Conservation (phyloP, 78 protist genomes). For the Pigoraptor vietnamica region DNA sequence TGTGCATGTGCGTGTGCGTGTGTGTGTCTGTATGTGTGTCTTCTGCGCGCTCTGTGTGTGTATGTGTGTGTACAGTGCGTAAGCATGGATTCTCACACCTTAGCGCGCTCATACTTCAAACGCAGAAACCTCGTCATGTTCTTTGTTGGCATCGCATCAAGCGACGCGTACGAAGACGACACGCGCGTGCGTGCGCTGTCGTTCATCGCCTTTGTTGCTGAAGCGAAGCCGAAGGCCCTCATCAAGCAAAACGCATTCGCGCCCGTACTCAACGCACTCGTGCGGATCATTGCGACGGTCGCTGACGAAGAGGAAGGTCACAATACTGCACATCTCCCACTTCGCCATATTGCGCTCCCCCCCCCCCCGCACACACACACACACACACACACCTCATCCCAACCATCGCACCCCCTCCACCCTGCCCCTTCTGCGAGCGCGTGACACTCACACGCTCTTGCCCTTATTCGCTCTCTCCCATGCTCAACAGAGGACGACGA, state of each 20-base stretch:
- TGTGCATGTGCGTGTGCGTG: not conserved
- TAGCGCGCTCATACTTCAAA: no score
- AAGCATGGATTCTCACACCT: not conserved
- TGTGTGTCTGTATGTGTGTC: not conserved
- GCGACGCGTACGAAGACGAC: not conserved
- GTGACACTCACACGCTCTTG: no score
- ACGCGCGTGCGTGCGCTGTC: not conserved
- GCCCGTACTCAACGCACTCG: not conserved
- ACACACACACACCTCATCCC: no score
- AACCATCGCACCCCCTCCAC: no score
- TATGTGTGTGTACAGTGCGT: not conserved
- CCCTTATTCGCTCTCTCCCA: no score
- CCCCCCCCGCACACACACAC: no score
- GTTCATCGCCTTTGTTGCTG: not conserved
- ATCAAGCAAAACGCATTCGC: not conserved
- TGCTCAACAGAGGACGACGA: no score
- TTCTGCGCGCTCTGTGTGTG: not conserved
- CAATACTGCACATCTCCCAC: no score
- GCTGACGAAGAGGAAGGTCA: no score
- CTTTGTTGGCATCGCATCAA: not conserved
- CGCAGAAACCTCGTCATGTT: not conserved
- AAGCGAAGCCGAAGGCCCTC: not conserved
- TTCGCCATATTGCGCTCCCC: no score
- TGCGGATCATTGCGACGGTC: not conserved
- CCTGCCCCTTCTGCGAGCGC: no score